These are phyloP conservation scores for Rhizophlyctis rosea DNA, from an alignment of 192 early-diverging fungal species.

Conservation along the genomic window DNA sequence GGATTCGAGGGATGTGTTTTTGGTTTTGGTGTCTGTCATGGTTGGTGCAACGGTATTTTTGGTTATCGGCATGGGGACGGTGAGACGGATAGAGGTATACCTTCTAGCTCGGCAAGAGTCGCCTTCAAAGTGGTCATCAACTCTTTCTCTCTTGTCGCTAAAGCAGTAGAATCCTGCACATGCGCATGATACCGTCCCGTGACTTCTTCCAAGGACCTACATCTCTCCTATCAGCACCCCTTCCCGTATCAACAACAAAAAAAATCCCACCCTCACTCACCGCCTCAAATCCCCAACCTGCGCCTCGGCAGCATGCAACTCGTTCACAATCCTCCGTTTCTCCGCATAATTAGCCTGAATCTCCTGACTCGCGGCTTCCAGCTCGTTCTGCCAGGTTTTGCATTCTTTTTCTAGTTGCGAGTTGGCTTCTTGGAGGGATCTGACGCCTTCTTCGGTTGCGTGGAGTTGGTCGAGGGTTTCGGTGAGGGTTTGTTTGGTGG, in stretches of 20 bases:
- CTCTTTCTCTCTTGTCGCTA: slow-evolving; percentile 35
- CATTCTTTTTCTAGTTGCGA: slow-evolving; percentile 17
- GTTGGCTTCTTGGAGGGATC: background rate
- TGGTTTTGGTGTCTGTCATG: slow-evolving; percentile 13
- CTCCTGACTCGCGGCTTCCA: slow-evolving; percentile 17
- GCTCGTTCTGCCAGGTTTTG: slow-evolving; percentile 15
- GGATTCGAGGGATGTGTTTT: slow-evolving; percentile 2
- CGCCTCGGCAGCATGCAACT: background rate
- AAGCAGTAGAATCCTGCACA: slow-evolving; percentile 30
- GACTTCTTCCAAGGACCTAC: slow-evolving; percentile 35
- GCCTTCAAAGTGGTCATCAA: slow-evolving; percentile 30
- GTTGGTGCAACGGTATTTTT: background rate
- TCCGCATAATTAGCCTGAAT: slow-evolving; percentile 22
- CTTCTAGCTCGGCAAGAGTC: slow-evolving; percentile 34
- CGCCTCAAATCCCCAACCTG: slow-evolving; percentile 20
- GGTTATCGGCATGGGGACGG: background rate
- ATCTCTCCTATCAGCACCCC: background rate
- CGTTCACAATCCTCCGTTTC: background rate
- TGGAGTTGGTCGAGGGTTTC: background rate
- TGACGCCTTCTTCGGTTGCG: slow-evolving; percentile 9
- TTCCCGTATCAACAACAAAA: background rate
- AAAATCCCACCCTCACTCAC: no score
- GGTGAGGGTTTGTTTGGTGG: slow-evolving; percentile 3
- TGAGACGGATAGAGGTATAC: slow-evolving; percentile 1
- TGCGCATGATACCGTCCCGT: slow-evolving; percentile 37